Conservation (phyloP, 208 protist species). For the Trichomonas gallinae region DNA sequence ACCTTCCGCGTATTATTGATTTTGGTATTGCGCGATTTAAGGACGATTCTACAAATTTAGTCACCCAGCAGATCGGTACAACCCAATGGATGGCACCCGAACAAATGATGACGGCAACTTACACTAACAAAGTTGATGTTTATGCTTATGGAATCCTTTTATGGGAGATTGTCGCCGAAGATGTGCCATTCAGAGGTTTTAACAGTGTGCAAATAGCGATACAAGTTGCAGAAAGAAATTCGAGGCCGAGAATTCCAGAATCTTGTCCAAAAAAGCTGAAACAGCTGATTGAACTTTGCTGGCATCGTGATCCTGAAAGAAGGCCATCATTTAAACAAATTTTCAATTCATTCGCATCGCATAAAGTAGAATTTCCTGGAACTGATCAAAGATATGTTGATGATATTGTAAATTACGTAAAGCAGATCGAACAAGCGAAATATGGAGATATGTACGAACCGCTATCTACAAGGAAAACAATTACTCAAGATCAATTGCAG, state of each 20-base stretch:
- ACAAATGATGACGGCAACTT: background rate
- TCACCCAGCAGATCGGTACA: background rate
- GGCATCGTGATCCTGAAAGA: background rate
- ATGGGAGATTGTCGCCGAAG: background rate
- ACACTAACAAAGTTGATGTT: conserved; percentile 1
- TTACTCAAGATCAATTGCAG: background rate
- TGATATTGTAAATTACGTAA: background rate
- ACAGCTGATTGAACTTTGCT: background rate
- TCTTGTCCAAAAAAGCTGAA: background rate
- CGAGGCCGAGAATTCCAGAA: background rate
- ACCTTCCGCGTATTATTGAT: background rate
- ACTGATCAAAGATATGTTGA: background rate
- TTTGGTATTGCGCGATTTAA: background rate
- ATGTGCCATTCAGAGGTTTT: background rate
- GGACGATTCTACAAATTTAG: background rate
- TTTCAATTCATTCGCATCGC: background rate
- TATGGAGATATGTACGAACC: background rate
- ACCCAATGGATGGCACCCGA: background rate
- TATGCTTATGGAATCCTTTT: background rate
- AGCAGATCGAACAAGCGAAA: background rate
- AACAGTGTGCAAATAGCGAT: background rate
- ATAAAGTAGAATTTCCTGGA: background rate
- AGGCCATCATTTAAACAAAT: background rate
- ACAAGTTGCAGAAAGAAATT: background rate
- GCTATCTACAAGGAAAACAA: background rate